Evolutionary conservation across 2,329 filamentous ascomycete genomes (phyloP).

Genomic region (Fusarium piperis): DNA sequence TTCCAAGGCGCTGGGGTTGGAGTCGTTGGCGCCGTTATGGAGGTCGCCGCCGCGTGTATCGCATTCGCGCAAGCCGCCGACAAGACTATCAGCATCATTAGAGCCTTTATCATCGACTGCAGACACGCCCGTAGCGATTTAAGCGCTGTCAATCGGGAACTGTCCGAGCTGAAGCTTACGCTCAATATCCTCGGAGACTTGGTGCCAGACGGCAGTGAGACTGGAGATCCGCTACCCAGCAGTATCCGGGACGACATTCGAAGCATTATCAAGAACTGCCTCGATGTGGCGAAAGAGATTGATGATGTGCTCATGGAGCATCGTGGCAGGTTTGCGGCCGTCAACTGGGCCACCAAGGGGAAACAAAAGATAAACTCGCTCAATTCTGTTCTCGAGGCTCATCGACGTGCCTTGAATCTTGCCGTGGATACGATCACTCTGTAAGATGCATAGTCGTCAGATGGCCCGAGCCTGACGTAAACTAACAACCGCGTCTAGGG

Average conservation of each 20-base stretch:
- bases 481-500: not conserved
- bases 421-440: constrained; percentile 7
- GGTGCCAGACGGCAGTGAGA: not conserved
- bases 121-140: not conserved
- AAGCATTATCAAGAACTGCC: not conserved
- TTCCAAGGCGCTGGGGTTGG: not conserved
- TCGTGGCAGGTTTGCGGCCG: not conserved
- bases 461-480: not conserved
- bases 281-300: not conserved
- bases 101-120: not conserved
- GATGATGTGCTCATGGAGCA: not conserved
- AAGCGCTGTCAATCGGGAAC: not conserved
- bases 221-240: not conserved
- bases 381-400: not conserved
- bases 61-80: constrained; percentile 9
- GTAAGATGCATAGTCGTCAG: not conserved
- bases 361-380: constrained; percentile 2
- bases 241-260: not conserved
- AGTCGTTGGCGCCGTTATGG: not conserved
- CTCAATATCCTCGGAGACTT: not conserved
- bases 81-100: not conserved
- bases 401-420: not conserved
- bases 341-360: not conserved
- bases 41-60: constrained; percentile 4
- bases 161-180: not conserved